phyloP scores from a whole-genome alignment of 2,329 filamentous ascomycete species.

The Paraconiothyrium brasiliense region DNA sequence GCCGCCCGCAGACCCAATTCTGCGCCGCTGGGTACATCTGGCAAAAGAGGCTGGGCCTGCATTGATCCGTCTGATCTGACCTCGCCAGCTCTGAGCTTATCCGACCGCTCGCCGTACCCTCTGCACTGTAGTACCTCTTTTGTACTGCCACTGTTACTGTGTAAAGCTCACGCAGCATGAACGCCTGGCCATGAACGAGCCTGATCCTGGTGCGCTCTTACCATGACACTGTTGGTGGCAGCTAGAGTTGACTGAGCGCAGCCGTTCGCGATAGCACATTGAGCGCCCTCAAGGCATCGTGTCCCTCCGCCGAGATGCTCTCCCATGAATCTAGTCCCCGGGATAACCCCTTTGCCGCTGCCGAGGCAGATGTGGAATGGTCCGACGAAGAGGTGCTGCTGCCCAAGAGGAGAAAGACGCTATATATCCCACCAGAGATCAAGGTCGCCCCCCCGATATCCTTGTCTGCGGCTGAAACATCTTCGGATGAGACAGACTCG shows the following conservation, averaged over 20 bases:
- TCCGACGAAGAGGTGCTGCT: conserved; percentile 50
- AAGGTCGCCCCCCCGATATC: conserved; percentile 28
- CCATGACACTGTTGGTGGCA: conserved; percentile 23
- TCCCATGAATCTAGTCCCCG: conserved; percentile 25
- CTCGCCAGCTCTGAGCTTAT: not conserved
- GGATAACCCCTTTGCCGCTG: conserved; percentile 37
- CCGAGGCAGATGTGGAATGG: conserved; percentile 46
- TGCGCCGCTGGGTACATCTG: not conserved
- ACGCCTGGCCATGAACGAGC: conserved; percentile 24
- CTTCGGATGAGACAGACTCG: conserved; percentile 32
- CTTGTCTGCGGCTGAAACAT: conserved; percentile 30
- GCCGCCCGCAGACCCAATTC: not conserved
- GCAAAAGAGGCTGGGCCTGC: not conserved
- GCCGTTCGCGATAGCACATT: conserved; percentile 50
- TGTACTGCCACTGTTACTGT: not conserved
- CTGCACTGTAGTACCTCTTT: not conserved
- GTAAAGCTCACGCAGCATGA: conserved; percentile 21
- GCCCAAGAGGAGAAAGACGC: conserved; percentile 40
- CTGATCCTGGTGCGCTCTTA: conserved; percentile 24
- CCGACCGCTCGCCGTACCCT: not conserved
- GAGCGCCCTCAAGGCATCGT: conserved; percentile 47
- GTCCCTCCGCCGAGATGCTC: conserved; percentile 47
- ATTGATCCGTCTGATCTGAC: not conserved
- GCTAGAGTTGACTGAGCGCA: conserved; percentile 23
- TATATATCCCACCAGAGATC: conserved; percentile 41